Conservation (phyloP, 1,284 basidiomycete species). For the Golubevia sp. region DNA sequence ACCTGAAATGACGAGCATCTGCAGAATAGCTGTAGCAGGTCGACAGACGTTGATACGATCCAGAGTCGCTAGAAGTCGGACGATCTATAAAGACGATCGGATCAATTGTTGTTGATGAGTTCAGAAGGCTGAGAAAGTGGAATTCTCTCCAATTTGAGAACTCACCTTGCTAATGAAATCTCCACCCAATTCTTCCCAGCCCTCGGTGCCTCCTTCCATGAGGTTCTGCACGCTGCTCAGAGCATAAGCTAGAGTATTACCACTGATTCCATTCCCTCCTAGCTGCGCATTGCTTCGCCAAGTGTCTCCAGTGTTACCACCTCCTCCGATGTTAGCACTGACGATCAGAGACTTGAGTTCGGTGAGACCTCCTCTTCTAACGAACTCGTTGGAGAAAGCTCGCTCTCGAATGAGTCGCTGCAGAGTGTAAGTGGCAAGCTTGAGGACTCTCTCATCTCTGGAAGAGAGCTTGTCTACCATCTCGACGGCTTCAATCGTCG, state of each 20-base stretch:
- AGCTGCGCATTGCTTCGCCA: too few species aligned
- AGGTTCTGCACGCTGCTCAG: slow-evolving; percentile 82
- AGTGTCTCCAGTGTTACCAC: too few species aligned
- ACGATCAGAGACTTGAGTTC: slow-evolving; percentile 37
- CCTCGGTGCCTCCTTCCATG: slow-evolving; percentile 43
- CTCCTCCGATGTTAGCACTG: slow-evolving; percentile 2
- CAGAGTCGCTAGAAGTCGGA: too few species aligned
- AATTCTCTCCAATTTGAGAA: background rate
- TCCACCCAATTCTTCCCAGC: slow-evolving; percentile 75
- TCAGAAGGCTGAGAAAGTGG: background rate
- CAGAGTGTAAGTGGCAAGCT: slow-evolving; percentile 76
- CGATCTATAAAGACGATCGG: too few species aligned
- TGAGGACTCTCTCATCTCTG: slow-evolving; percentile 68
- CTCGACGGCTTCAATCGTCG: slow-evolving; percentile 78
- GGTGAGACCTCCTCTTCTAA: slow-evolving; percentile 72
- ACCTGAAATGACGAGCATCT: slow-evolving; percentile 71
- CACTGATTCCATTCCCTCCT: too few species aligned
- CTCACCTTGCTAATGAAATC: slow-evolving; percentile 72
- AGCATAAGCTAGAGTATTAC: slow-evolving; percentile 69
- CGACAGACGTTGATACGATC: slow-evolving; percentile 79
- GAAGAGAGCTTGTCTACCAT: slow-evolving; percentile 74
- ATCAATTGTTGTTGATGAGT: too few species aligned
- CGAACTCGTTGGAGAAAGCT: slow-evolving; percentile 82
- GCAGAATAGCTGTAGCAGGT: slow-evolving; percentile 92
- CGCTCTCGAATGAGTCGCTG: slow-evolving; percentile 88